Evolutionary conservation across 73 alveolate genomes (phyloP), one percentile per base, ranked within the genome.

Genomic region (Stentor coeruleus): DNA sequence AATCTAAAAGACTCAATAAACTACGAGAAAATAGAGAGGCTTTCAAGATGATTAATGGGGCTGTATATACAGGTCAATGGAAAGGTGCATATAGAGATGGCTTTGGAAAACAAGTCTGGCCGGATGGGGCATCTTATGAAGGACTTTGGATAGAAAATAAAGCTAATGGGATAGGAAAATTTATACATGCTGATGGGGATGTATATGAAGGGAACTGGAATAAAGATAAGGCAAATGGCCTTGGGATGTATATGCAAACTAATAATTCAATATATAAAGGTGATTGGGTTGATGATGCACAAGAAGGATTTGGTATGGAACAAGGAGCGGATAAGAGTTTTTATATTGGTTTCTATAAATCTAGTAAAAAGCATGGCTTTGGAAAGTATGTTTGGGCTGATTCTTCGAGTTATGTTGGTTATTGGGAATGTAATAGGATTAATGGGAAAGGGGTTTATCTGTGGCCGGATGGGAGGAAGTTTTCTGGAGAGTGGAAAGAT

Each of bases 101-200:
- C 40, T 31, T 55, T 58, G 97, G 97, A 3, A 82, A 59, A 37
- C 81, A 89, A 35, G 87, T 59, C 38, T 90, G 93, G 93, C 92
- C 91, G 33, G 91, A 91, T 58, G 89, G 90, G 26, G 59, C 88
- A 37, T 41, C 58, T 66, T 93, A 93, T 72, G 95, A 86, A 30
- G 99, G 99, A n/a, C 74, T 77, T 59, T 95, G 98, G 98, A 80
- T 31, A 11, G 84, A 93, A 2, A 96, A 95, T 82, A 94, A 95
- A 81, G 96, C 96, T 41, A 88, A 91, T 73, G 97, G 97, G 20
- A 39, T 57, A 59, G 97, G 97, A 35, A 89, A 89, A 80, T 83
- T 91, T 39, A 55, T 88, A 28, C 97, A 91, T 73, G 94, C 93
- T 30, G 94, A 89, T 75, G 97, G 97, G 3, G 97, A 91, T 59